phyloP scores from a whole-genome alignment of 1,284 basidiomycete species.

The Sporisorium iseilematis-ciliati region DNA sequence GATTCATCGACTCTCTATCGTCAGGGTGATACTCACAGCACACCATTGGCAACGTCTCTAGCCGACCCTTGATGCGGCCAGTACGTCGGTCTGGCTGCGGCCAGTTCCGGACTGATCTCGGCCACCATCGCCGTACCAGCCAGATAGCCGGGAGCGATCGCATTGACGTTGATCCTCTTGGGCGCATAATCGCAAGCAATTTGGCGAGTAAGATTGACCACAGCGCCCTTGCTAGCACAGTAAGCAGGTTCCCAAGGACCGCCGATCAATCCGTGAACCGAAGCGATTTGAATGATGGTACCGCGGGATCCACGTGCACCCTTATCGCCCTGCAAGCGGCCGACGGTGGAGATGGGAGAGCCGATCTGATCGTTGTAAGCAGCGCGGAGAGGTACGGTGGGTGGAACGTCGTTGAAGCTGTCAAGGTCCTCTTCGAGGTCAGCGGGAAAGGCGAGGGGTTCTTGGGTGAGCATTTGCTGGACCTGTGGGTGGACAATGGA shows the following conservation, averaged over 20 bases:
- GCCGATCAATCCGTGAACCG: slow-evolving; percentile 50
- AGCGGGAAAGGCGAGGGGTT: slow-evolving; percentile 37
- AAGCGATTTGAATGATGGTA: slow-evolving; percentile 49
- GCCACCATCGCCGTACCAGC: slow-evolving; percentile 48
- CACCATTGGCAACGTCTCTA: slow-evolving; percentile 45
- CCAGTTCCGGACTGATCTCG: slow-evolving; percentile 32
- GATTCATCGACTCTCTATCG: too few species aligned
- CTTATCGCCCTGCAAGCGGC: slow-evolving; percentile 28
- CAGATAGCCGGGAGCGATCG: slow-evolving; percentile 47
- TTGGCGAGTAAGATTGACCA: slow-evolving; percentile 47
- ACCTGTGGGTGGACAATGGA: slow-evolving; percentile 2
- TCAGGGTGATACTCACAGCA: slow-evolving; percentile 18
- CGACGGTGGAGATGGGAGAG: slow-evolving; percentile 30
- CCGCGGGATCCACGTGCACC: slow-evolving; percentile 48
- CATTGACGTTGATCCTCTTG: slow-evolving; percentile 51
- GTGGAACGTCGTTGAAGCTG: slow-evolving; percentile 25
- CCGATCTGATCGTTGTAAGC: slow-evolving; percentile 19
- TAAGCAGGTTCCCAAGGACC: slow-evolving; percentile 50
- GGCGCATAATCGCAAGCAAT: slow-evolving; percentile 51
- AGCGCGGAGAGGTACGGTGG: slow-evolving; percentile 19
- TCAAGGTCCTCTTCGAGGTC: slow-evolving; percentile 50
- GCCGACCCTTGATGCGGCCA: slow-evolving; percentile 51
- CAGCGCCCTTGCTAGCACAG: slow-evolving; percentile 44
- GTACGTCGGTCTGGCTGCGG: slow-evolving; percentile 25
- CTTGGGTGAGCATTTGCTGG: slow-evolving; percentile 48